Evolutionary conservation across 768 basidiomycete species (phyloP).

Genomic region (Lyophyllum semitale): DNA sequence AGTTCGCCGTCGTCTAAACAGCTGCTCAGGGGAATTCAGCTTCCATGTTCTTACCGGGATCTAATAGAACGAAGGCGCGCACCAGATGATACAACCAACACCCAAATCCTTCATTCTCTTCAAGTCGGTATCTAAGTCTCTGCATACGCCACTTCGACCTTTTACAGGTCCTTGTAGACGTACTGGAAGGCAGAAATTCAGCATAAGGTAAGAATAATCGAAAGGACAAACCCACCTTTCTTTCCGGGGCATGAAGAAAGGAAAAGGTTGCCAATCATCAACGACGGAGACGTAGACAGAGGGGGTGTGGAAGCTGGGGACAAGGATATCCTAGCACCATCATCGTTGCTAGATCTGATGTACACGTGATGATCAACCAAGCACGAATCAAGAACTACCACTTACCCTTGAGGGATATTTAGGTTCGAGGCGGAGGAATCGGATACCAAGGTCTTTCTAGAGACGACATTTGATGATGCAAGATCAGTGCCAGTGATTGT

Average conservation of each 20-base stretch:
- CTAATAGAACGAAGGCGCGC: constrained; percentile 21
- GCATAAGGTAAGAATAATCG: neutral
- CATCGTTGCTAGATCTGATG: neutral
- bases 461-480: constrained; percentile 1
- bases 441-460: neutral
- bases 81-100: constrained; percentile 86
- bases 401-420: constrained; percentile 2
- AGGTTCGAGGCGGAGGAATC: neutral
- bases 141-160: constrained; percentile 80
- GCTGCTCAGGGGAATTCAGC: constrained; percentile 34
- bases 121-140: constrained; percentile 80
- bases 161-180: constrained; percentile 73
- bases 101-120: constrained; percentile 71
- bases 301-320: constrained; percentile 9
- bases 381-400: neutral
- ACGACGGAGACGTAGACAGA: too few species aligned
- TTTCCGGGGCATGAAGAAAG: constrained; percentile 95
- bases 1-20: constrained; percentile 88
- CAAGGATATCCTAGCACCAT: neutral
- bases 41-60: neutral
- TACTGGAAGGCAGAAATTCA: constrained; percentile 38
- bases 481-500: constrained; percentile 9
- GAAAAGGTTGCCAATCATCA: constrained; percentile 78
- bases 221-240: constrained; percentile 56
- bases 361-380: neutral